Base-by-base conservation (phyloP, 495 filamentous ascomycete species). In the Pyronema domesticum region DNA sequence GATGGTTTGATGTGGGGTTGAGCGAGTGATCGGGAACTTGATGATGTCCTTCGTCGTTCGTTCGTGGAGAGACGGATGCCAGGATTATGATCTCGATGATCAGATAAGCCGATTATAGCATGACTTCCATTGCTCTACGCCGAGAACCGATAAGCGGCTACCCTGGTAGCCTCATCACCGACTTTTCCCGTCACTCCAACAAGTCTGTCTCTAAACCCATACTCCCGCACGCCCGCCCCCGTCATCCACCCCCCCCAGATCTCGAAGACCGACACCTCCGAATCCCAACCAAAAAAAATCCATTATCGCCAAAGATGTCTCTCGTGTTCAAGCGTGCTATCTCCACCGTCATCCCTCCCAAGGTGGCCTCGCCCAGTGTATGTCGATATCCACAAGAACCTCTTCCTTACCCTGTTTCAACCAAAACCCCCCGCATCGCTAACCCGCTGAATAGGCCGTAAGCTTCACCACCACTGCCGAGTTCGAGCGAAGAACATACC, bases 291-390 rank as follows among this genome's bases (percentile, higher is more conserved):
- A 30, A 30, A 30, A 30, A 30, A 30, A 30, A 30, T 33, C 54
- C 48, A 55, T 46, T 56, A 67, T 58, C 70, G 69, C 68, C 68
- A 78, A 83, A 73, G 70, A 96, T 95, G 89, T 94, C 87, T 74
- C 87, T 77, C 79, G 78, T 91, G 64, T 75, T 78, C 63, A 83
- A 82, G 70, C 79, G 89, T 70, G 82, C 78, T 76, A 82, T 99
- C 67, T 95, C 93, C 66, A 94, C 93, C 76, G 78, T 99, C 68
- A 94, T 99, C 70, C 91, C 91, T 62, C 91, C 91, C 61, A 96
- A 96, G 83, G 89, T 98, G 66, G 87, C 91, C 61, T 95, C 89
- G 61, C 91, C 91, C 57, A 83, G 80, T 69, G 91, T 98, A 80
- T 77, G 89, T 77, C 23, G 5, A 30, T 30, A 30, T 30, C 23